Evolutionary conservation across 495 filamentous ascomycete species (phyloP).

Genomic region (Xylaria palmicola): DNA sequence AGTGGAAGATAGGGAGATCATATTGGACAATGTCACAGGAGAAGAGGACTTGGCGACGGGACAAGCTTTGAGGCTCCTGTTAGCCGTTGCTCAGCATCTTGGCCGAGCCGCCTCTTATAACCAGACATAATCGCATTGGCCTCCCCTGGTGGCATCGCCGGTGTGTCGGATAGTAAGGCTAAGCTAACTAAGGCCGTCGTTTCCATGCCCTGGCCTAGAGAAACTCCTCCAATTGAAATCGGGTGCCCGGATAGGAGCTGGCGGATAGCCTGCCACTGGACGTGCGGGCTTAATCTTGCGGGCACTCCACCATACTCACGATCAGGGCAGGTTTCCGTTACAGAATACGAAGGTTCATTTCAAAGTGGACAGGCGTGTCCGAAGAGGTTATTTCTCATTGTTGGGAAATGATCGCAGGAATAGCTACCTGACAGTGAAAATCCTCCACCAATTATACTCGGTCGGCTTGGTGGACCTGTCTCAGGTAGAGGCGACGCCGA

Average conservation of each 20-base stretch:
- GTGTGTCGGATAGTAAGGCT: not conserved
- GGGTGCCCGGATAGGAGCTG: not conserved
- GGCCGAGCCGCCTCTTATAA: not conserved
- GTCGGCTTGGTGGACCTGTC: not conserved
- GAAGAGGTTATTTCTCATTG: not conserved
- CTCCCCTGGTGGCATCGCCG: not conserved
- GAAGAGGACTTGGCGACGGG: not conserved
- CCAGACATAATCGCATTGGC: too few species aligned
- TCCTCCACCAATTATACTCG: slow-evolving; percentile 4
- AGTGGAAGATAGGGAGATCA: not conserved
- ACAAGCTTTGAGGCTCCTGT: not conserved
- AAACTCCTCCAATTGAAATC: slow-evolving; percentile 6
- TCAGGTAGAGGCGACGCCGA: slow-evolving; percentile 1
- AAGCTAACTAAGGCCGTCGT: not conserved
- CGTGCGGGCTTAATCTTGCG: not conserved
- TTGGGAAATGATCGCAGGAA: too few species aligned
- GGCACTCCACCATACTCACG: too few species aligned
- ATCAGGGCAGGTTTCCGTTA: too few species aligned
- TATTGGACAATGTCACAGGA: not conserved
- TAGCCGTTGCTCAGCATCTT: not conserved
- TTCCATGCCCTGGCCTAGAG: not conserved
- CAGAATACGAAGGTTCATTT: too few species aligned
- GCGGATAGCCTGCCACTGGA: not conserved
- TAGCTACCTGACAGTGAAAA: too few species aligned
- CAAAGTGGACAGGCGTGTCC: too few species aligned